Evolutionary conservation across 1,284 basidiomycete species (phyloP).

Genomic region (Stereum hirsutum): DNA sequence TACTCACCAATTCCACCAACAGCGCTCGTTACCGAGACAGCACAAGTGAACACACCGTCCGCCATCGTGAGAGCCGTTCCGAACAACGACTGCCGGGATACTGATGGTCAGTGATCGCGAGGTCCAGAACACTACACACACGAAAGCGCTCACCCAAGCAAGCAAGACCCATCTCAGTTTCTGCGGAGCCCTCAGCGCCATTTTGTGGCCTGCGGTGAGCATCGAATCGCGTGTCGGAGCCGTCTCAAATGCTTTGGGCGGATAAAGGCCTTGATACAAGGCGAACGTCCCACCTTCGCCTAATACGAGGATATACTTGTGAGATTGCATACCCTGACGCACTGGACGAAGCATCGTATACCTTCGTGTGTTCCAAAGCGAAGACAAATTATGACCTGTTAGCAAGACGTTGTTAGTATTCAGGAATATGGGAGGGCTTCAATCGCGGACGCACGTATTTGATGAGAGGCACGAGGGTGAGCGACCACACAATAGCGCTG

Average conservation of each 20-base stretch:
- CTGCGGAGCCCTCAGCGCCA: conserved; percentile 11
- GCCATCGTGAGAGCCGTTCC: too few species aligned
- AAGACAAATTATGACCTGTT: conserved; percentile 44
- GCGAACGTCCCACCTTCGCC: conserved; percentile 64
- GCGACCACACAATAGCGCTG: conserved; percentile 54
- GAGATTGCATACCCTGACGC: too few species aligned
- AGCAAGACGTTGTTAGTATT: conserved; percentile 1
- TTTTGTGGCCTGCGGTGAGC: neutral
- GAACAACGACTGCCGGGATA: too few species aligned
- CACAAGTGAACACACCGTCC: too few species aligned
- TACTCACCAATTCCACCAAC: conserved; percentile 42
- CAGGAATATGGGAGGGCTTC: neutral
- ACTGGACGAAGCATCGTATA: conserved; percentile 12
- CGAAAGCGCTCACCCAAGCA: conserved; percentile 37
- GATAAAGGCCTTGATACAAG: conserved; percentile 51
- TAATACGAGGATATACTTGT: conserved; percentile 10
- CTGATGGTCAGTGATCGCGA: too few species aligned
- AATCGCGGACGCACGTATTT: conserved; percentile 47
- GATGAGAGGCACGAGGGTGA: conserved; percentile 50
- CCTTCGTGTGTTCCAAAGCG: conserved; percentile 52
- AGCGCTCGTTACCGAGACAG: conserved; percentile 59
- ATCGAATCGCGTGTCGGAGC: conserved; percentile 12
- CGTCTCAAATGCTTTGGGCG: conserved; percentile 35
- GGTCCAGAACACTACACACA: neutral
- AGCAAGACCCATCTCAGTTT: conserved; percentile 39